Base-by-base conservation (phyloP, 257 asterid species). In the Scutellaria barbata region DNA sequence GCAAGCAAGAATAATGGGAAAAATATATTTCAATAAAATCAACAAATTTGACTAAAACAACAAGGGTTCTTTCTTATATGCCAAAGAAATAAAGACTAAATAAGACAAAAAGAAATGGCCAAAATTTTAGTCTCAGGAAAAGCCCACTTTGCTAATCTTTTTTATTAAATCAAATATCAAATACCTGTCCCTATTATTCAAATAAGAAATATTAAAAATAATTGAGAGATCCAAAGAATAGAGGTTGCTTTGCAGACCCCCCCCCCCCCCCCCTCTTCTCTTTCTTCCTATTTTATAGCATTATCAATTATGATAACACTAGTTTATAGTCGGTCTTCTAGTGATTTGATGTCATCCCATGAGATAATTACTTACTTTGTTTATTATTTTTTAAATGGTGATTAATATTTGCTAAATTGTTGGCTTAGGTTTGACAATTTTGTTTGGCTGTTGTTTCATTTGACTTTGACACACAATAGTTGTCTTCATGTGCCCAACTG, bases 221-320 rank as follows among this genome's bases (percentile, higher is more conserved):
- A 35, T 68, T 71, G 81, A 84, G 86, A 81, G 85, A 80, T 74
- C 72, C 71, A 80, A 85, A 74, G 84, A 83, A 81, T 82, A 83
- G 87, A 82, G 92, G 78, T 76, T 77, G 84, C 72, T 76, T 78
- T 75, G 77, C 70, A 57, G 51, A 71, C 78, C 73, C 53, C 3
- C 25, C 35, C 55, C 64, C 63, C 67, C 65, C 61, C 71, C 54
- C 65, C 54, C 13, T 13, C 22, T 65, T 56, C 43, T 45, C 61
- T 61, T 14, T 54, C 62, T 58, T 25, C 61, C 59, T 61, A 74
- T 74, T 66, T 66, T 59, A 68, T 68, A 74, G 60, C 54, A 75
- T 75, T 68, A 68, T 75, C 75, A 60, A 60, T 50, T 66, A 47
- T 56, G 64, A 74, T 59, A 25, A 61, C 69, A 60, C 42, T 51